Base-by-base conservation (phyloP, 1,139 yeast genomes). In the Geotrichum candidum region DNA sequence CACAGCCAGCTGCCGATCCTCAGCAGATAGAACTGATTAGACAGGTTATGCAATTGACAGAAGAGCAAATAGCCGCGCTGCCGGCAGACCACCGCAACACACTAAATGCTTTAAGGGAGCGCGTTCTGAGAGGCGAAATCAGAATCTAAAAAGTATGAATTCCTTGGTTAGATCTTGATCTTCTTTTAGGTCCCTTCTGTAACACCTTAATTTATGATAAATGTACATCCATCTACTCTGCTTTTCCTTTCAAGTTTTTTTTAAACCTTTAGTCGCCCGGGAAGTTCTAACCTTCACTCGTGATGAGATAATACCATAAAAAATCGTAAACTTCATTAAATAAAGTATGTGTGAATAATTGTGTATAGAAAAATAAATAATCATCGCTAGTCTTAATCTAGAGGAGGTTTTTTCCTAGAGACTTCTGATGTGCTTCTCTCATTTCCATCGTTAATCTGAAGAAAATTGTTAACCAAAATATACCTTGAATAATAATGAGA, bases 51-150 rank as follows among this genome's bases (percentile, higher is more conserved):
- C 78, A 78, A 23, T 76, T 92, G 66, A 75, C 84, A 3, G 90
- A 87, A 29, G 84, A 82, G 6, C 95, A 90, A 62, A 76, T 91
- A 9, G 75, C 76, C 2, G 77, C 76, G 13, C 78, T 90, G 51
- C 89, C 90, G 9, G 83, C 80, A 6, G 85, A 82, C 46, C 90
- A 88, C 72, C 72, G 72, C 48, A 65, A 65, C 10, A 74, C 73
- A 1, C 69, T 74, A 15, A 57, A 64, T 1, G 66, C 64, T 4
- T 64, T 74, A 27, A 65, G 74, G 2, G 66, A 66, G n/a, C 66
- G 69, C 52, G 74, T 74, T 15, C 63, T 60, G 56, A 50, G 68
- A 6, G 75, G 76, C 9, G 73, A 71, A 61, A 66, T 71, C 29
- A 63, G 60, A 25, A 50, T 68, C 23, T 68, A 60, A 59, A 27